Evolutionary conservation across 2,329 filamentous ascomycete genomes (phyloP), one percentile per base, ranked within the genome.

Genomic region (Aspergillus ochraceus): DNA sequence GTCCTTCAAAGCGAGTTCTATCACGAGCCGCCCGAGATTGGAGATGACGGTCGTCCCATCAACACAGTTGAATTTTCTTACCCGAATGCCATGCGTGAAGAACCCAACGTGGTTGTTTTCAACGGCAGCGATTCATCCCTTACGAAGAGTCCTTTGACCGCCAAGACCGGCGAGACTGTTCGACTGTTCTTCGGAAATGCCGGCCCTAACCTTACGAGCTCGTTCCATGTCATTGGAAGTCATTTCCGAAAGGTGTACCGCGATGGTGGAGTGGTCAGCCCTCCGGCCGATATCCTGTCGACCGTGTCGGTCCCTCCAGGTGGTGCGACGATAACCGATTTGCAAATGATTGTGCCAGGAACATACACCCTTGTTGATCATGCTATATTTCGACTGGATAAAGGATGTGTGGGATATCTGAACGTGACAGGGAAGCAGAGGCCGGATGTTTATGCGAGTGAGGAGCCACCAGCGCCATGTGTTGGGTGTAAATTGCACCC

Each of bases 1-100:
- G 73, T 76, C 19, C 71, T 76, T 68, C 74, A 76, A 60, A 75
- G 72, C 61, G 74, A 75, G 57, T 73, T 74, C 57, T 76, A 75
- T 59, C 71, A 75, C 47, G 74, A 76, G 59, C 71, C 73, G 8
- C 74, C 74, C 0, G 72, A 75, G 53, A 57, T 64, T 1, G 64
- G 64, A n/a, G 73, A 70, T 9, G 60, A 75, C 55, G 73, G 74
- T 0, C 70, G 68, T 8, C 65, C 60, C 0, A 71, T 68, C 2
- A 57, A 64, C 5, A 63, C 59, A 1, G 74, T 76, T 6, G 73
- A 75, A 42, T 75, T 74, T 54, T 75, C 73, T 0, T 75, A 74
- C 59, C 72, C 72, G 9, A 68, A 70, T 24, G 72, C 65, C 2
- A 63, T 74, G 45, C 70, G 70, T 52, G 73, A 75, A 57, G 70